A percentile compares a stretch with the other conserved stretches of the same genome.
Evolutionary conservation across 352 stramenopile genomes (phyloP).

Genomic region (Nannochloropsis limnetica): DNA sequence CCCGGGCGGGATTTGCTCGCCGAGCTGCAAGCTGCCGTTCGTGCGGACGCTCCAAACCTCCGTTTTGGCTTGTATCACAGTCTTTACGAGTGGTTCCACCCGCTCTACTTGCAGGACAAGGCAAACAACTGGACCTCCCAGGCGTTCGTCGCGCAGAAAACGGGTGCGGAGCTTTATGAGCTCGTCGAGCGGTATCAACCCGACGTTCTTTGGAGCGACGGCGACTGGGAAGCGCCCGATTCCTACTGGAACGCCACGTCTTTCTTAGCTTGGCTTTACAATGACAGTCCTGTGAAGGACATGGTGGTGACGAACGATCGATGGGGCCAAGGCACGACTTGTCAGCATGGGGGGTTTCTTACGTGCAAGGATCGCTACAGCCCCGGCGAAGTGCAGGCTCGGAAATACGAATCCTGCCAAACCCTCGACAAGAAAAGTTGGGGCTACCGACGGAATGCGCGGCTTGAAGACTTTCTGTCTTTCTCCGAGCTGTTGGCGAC

Average conservation of each 20-base stretch:
- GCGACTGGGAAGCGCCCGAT: constrained; percentile 42
- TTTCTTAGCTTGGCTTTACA: constrained; percentile 50
- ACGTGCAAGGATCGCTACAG: constrained; percentile 48
- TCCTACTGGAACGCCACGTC: constrained; percentile 49
- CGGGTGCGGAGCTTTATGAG: constrained; percentile 49
- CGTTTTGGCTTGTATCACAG: constrained; percentile 51
- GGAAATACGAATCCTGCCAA: constrained; percentile 17
- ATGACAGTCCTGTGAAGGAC: constrained; percentile 44
- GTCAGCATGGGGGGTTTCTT: constrained; percentile 47
- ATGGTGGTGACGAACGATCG: constrained; percentile 51
- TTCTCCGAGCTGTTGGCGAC: constrained; percentile 44
- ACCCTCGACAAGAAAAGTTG: constrained; percentile 47
- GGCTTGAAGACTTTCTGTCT: constrained; percentile 43
- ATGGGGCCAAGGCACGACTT: constrained; percentile 47
- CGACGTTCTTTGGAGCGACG: constrained; percentile 52
- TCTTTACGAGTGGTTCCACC: constrained; percentile 54
- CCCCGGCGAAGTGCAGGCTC: constrained; percentile 36
- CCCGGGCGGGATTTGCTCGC: constrained; percentile 48
- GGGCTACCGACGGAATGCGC: constrained; percentile 47
- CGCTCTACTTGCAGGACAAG: constrained; percentile 42
- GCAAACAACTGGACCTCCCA: constrained; percentile 47
- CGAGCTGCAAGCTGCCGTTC: constrained; percentile 43
- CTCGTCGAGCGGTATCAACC: constrained; percentile 49
- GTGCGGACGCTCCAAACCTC: constrained; percentile 38
- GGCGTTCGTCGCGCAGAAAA: constrained; percentile 49